These are phyloP conservation scores for Aethionema arabicum DNA, from an alignment of 345 rosid genomes.

Conservation along the genomic window DNA sequence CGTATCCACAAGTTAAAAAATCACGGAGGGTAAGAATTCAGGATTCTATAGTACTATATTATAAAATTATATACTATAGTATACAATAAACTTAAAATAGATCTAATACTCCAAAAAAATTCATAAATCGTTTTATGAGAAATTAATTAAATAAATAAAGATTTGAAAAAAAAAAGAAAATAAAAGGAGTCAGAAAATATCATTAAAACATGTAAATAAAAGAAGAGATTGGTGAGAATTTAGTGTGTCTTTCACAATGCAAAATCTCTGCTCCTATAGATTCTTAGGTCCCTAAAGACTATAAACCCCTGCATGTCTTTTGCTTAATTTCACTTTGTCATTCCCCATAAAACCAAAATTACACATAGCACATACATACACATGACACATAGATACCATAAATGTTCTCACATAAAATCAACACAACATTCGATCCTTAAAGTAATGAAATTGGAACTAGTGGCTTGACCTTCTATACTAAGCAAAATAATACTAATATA, in stretches of 20 bases:
- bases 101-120: no score
- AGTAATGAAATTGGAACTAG: constrained; percentile 13
- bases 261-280: constrained; percentile 37
- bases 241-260: constrained; percentile 30
- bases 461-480: constrained; percentile 12
- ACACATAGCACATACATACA: constrained; percentile 12
- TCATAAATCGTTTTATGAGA: no score
- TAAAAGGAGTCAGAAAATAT: constrained; percentile 4
- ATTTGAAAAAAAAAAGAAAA: not conserved
- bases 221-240: constrained; percentile 29
- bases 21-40: no score
- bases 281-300: constrained; percentile 33
- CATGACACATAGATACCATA: not conserved
- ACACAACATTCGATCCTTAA: not conserved
- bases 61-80: no score
- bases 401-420: not conserved
- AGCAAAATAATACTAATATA: constrained; percentile 2
- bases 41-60: no score
- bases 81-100: no score
- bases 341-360: no score
- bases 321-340: constrained; percentile 34
- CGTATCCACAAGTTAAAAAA: no score
- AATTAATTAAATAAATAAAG: no score
- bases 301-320: constrained; percentile 41
- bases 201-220: constrained; percentile 26